Conservation (phyloP, 192 early-diverging fungal genomes). For the Coemansia sp. region DNA sequence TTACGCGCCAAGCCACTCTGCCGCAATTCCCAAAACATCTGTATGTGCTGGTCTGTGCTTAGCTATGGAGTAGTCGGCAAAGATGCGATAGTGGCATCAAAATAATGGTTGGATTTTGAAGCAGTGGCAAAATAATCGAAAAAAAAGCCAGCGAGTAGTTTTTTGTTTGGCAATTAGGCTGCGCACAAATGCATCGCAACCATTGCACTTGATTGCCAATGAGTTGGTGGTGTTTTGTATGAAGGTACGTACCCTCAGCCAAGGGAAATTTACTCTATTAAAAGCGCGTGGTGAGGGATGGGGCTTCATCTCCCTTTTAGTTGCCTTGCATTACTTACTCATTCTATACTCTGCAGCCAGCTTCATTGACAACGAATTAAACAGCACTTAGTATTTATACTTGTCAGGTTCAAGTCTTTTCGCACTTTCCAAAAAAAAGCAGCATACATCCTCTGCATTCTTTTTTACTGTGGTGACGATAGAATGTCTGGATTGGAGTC, state of each 20-base stretch:
- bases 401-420: background rate
- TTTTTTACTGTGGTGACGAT: background rate
- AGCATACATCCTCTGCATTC: background rate
- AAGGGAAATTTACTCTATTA: background rate
- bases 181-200: background rate
- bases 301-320: slow-evolving; percentile 5
- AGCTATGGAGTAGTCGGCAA: background rate
- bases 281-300: slow-evolving; percentile 1
- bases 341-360: slow-evolving; percentile 6
- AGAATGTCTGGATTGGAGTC: slow-evolving; percentile 6
- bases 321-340: slow-evolving; percentile 1
- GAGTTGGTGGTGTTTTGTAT: background rate
- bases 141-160: background rate
- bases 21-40: background rate
- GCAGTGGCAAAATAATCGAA: background rate
- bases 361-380: slow-evolving; percentile 8
- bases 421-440: background rate
- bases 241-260: background rate
- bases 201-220: background rate
- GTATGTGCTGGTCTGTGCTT: slow-evolving; percentile 6
- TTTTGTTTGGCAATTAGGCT: background rate
- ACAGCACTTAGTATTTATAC: slow-evolving; percentile 2
- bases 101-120: background rate
- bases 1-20: background rate
- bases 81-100: background rate